Percentiles rank a stretch among this genome's conserved stretches.
These are phyloP conservation scores for Penicillium daleae DNA, from an alignment of 495 filamentous ascomycete genomes.

Conservation along the genomic window DNA sequence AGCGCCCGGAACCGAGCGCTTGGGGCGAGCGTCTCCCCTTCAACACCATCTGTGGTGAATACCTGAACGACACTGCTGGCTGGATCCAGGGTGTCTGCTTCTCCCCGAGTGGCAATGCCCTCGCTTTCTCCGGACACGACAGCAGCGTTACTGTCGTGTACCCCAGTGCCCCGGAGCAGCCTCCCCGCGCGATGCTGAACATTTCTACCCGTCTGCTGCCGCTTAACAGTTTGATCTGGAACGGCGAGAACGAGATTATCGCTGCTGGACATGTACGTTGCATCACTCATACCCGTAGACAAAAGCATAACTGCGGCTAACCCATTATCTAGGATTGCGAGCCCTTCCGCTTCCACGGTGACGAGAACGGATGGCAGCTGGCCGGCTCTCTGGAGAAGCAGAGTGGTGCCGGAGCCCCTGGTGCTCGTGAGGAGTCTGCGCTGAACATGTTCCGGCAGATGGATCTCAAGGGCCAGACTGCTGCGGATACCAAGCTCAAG, in stretches of 20 bases:
- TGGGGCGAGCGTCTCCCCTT: slow-evolving; percentile 97
- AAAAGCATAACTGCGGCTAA: slow-evolving; percentile 18
- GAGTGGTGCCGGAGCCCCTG: slow-evolving; percentile 52
- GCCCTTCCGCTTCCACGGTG: slow-evolving; percentile 86
- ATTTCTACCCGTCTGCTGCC: slow-evolving; percentile 87
- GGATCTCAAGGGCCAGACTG: slow-evolving; percentile 91
- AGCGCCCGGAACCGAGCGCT: slow-evolving; percentile 80
- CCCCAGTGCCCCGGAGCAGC: slow-evolving; percentile 87
- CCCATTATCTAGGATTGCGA: slow-evolving; percentile 71
- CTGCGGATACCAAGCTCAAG: slow-evolving; percentile 90
- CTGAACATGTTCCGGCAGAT: slow-evolving; percentile 99
- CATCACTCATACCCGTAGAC: not conserved
- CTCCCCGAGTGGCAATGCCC: slow-evolving; percentile 85
- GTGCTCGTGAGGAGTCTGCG: slow-evolving; percentile 78
- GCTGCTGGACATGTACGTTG: slow-evolving; percentile 80
- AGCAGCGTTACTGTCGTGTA: slow-evolving; percentile 96
- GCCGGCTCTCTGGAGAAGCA: slow-evolving; percentile 78
- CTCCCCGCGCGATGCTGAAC: slow-evolving; percentile 84
- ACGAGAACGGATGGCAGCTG: slow-evolving; percentile 81
- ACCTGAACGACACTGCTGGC: slow-evolving; percentile 88
- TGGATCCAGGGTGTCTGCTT: slow-evolving; percentile 94
- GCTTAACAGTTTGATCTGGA: slow-evolving; percentile 92
- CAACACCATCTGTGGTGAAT: slow-evolving; percentile 98
- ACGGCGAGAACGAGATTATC: slow-evolving; percentile 88
- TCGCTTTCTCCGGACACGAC: slow-evolving; percentile 92